Evolutionary conservation across 257 asterid genomes (phyloP), one percentile per base, ranked within the genome.

Genomic region (Anisodus tanguticus): DNA sequence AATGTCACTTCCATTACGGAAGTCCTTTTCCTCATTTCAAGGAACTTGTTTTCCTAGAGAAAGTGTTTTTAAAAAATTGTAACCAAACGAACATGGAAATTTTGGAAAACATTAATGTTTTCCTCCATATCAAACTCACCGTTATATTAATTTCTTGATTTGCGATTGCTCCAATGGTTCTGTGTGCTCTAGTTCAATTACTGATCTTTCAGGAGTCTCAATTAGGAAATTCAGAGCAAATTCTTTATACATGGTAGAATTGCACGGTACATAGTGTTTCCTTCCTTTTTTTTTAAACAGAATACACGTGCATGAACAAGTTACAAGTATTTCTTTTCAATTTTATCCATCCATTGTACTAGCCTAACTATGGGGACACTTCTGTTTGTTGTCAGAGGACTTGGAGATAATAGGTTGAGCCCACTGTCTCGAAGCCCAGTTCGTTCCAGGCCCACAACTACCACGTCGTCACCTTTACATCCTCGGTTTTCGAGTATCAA

Each of bases 361-460:
- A 31, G n/a, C 60, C 57, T 58, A 84, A 63, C 83, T 85, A 83
- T 47, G 87, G 84, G 51, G 39, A 83, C 60, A 83, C 87, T 86
- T 80, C 3, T 87, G 9, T 85, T 86, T 57, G 82, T 79, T 87
- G 80, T 69, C 93, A 95, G 99, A 90, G 94, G 92, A 71, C 88
- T 83, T 55, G 94, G 90, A 51, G 98, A 91, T 83, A 87, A 57
- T 85, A 92, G 88, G 89, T 84, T 88, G 68, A 94, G 95, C 86
- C 97, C 97, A 1, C 54, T 88, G 22, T 86, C 87, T 57, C 89
- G 94, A 80, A 93, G 97, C 89, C 99, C 98, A 0, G 94, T 89
- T 84, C 91, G 92, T 68, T 90, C 97, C 4, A 87, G 95, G 85
- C 81, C 92, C 76, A 83, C 88, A 68, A 85, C 95, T 16, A 86